Conservation (phyloP, 2,329 filamentous ascomycete species). For the Pyricularia sp. region DNA sequence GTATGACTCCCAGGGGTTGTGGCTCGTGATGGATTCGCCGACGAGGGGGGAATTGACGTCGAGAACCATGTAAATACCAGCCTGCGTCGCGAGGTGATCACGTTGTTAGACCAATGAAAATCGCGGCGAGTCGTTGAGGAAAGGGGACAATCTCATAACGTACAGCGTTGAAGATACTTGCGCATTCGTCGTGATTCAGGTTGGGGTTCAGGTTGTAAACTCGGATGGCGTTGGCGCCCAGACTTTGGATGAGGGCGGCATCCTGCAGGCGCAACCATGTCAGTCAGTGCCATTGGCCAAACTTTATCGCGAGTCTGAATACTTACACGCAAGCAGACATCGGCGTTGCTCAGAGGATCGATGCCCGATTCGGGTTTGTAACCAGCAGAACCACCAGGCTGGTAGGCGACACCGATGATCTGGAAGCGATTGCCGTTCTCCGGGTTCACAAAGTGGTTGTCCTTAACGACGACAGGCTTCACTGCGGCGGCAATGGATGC, state of each 20-base stretch:
- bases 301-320: not conserved
- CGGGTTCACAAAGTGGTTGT: constrained; percentile 51
- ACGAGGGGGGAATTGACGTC: constrained; percentile 58
- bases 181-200: constrained; percentile 58
- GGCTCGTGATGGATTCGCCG: constrained; percentile 47
- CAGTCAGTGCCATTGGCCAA: not conserved
- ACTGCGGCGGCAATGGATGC: constrained; percentile 43
- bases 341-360: constrained; percentile 51
- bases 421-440: constrained; percentile 51
- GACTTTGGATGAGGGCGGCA: constrained; percentile 54
- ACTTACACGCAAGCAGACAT: constrained; percentile 41
- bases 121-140: not conserved
- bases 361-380: constrained; percentile 44
- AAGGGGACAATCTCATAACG: constrained; percentile 9
- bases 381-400: constrained; percentile 55
- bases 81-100: constrained; percentile 20
- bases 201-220: constrained; percentile 61
- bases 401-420: constrained; percentile 60
- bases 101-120: not conserved
- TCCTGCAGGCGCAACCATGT: constrained; percentile 22
- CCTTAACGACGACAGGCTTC: constrained; percentile 44
- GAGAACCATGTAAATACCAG: constrained; percentile 60
- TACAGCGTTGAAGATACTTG: constrained; percentile 56
- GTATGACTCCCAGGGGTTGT: constrained; percentile 48
- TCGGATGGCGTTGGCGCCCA: constrained; percentile 58